A percentile compares a stretch with the other conserved stretches of the same genome.
phyloP scores from a whole-genome alignment of 805 yeast species.

The Henningerozyma blattae region DNA sequence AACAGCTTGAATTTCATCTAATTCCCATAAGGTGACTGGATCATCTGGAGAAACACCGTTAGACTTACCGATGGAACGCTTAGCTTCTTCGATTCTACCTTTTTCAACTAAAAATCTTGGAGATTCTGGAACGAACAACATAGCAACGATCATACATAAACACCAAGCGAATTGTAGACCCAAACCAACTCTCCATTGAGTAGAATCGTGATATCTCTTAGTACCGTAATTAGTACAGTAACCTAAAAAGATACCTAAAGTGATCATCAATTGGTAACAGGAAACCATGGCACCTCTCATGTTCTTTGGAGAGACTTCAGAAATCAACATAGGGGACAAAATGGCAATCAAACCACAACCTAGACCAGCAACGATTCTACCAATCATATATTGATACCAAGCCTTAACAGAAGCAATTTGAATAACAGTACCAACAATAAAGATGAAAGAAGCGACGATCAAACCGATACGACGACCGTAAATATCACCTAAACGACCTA shows the following conservation, averaged over 20 bases:
- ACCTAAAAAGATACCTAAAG: slow-evolving; percentile 59
- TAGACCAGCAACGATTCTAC: slow-evolving; percentile 35
- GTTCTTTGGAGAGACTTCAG: slow-evolving; percentile 56
- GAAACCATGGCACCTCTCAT: slow-evolving; percentile 60
- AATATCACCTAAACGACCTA: slow-evolving; percentile 46
- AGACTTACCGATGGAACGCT: slow-evolving; percentile 41
- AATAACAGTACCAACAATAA: slow-evolving; percentile 42
- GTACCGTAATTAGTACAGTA: slow-evolving; percentile 62
- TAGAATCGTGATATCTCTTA: slow-evolving; percentile 43
- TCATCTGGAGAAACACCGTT: slow-evolving; percentile 43
- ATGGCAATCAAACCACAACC: slow-evolving; percentile 69
- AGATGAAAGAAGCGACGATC: slow-evolving; percentile 41
- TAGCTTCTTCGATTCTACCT: slow-evolving; percentile 48
- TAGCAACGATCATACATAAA: slow-evolving; percentile 21
- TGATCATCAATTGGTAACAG: slow-evolving; percentile 53
- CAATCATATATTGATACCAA: slow-evolving; percentile 57
- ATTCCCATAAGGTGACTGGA: slow-evolving; percentile 42
- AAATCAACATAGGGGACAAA: slow-evolving; percentile 57
- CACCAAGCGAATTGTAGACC: slow-evolving; percentile 41
- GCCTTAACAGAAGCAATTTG: slow-evolving; percentile 41
- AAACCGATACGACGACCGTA: slow-evolving; percentile 56
- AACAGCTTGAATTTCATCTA: slow-evolving; percentile 46
- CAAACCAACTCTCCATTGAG: slow-evolving; percentile 61
- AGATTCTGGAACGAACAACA: slow-evolving; percentile 52
- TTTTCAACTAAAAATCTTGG: slow-evolving; percentile 52